Evolutionary conservation across 805 yeast species (phyloP).

Genomic region (Pachysolen tannophilus): DNA sequence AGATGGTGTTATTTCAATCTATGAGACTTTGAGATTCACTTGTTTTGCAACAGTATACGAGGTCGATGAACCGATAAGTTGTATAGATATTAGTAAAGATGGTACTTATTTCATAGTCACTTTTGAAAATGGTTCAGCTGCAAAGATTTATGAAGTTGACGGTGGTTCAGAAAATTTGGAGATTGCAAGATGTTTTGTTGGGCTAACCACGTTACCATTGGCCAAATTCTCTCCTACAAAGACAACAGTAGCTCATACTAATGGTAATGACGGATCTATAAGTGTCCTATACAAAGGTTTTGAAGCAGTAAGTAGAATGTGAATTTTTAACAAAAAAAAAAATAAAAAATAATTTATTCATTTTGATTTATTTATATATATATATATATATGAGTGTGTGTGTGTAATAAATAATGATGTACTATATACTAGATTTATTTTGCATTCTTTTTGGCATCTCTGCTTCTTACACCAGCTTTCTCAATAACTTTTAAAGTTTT

Average conservation of each 20-base stretch:
- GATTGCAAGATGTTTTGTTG: conserved; percentile 13
- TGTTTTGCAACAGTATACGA: conserved; percentile 23
- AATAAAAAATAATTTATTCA: too few relatives aligned
- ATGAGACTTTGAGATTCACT: conserved; percentile 28
- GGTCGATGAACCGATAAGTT: conserved; percentile 34
- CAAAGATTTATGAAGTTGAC: conserved; percentile 25
- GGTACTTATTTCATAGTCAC: conserved; percentile 31
- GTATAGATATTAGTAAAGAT: conserved; percentile 28
- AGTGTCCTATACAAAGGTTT: conserved; percentile 1
- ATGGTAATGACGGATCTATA: conserved; percentile 4
- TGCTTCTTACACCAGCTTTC: conserved; percentile 19
- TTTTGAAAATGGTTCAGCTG: conserved; percentile 30
- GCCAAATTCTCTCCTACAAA: conserved; percentile 10
- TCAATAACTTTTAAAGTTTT: conserved; percentile 20
- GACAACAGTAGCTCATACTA: conserved; percentile 10
- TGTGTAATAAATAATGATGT: not conserved
- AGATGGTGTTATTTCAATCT: conserved; percentile 38
- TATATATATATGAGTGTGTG: not conserved
- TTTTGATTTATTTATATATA: not conserved
- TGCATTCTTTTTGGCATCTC: conserved; percentile 6
- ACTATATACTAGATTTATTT: not conserved
- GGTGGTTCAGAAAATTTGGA: conserved; percentile 21
- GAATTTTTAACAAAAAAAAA: too few relatives aligned
- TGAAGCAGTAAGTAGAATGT: not conserved
- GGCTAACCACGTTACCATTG: conserved; percentile 7